Evolutionary conservation across 371 early-diverging fungal genomes (phyloP), one percentile per base, ranked within the genome.

Genomic region (Lichtheimia corymbifera): DNA sequence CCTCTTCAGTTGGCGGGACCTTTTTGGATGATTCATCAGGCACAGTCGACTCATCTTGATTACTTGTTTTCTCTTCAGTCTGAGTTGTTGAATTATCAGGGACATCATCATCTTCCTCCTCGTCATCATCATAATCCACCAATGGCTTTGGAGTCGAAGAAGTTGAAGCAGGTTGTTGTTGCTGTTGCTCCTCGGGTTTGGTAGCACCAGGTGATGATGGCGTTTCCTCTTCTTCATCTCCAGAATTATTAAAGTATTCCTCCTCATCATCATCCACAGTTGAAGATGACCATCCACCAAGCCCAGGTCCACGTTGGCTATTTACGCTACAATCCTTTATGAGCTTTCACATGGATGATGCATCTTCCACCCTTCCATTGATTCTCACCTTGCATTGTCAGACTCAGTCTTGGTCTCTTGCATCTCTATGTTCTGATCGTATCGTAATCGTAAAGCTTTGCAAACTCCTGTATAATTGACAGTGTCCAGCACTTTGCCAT

Each of bases 241-340:
- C 91, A 0, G 83, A 77, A 4, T 81, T 75, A 67, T 92, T 89
- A 66, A 95, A 92, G 63, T 94, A 96, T 4, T 90, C 91, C 54
- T 95, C 95, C 61, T 96, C 95, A 22, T 83, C 86, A 18, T 87
- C 83, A 63, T 93, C 92, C 13, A 87, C 71, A 13, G 80, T 79
- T 5, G 78, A 68, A 12, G 83, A 78, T 11, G 71, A 62, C 88
- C 89, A 85, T n/a, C 83, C 89, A 50, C 83, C 86, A 15, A 69
- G 63, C 41, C 56, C 53, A 15, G 53, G 41, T 53, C 43, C 40
- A 40, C 44, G 50, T 44, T 22, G 43, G 1, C 41, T 5, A 51
- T 53, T 28, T 18, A 42, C 18, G 13, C 42, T 47, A 6, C 42
- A n/a, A 44, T 25, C 15, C 11, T 35, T 2, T 28, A 35, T 35